A percentile compares a stretch with the other conserved stretches of the same genome.
These are phyloP conservation scores for Panicum miliaceum DNA, from an alignment of 176 grass and related monocot genomes.

Conservation along the genomic window DNA sequence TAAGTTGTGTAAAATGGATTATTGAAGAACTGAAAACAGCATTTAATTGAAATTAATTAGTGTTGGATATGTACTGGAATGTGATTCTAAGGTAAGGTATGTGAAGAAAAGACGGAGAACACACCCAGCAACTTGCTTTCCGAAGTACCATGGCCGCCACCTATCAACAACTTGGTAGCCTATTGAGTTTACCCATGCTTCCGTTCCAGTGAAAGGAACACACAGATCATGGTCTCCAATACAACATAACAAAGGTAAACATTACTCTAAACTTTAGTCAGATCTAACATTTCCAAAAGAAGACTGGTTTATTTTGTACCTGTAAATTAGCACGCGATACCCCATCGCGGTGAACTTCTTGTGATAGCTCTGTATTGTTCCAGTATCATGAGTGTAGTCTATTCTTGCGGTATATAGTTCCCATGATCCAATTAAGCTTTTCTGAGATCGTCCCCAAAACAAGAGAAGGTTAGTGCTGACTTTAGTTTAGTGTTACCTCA, in stretches of 20 bases:
- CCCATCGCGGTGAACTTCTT: constrained; percentile 61
- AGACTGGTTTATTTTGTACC: constrained; percentile 28
- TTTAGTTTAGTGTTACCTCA: constrained; percentile 26
- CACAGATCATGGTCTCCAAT: too few species aligned
- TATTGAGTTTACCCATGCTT: too few species aligned
- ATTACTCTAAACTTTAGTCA: background rate
- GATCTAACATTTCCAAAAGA: background rate
- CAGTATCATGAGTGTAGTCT: constrained; percentile 49
- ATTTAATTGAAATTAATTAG: too few species aligned
- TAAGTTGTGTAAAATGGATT: too few species aligned
- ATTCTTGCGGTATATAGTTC: constrained; percentile 62
- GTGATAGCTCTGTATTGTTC: constrained; percentile 67
- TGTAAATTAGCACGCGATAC: constrained; percentile 67
- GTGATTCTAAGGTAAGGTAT: background rate
- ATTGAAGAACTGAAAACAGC: too few species aligned
- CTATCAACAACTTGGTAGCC: too few species aligned
- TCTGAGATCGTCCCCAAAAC: constrained; percentile 27
- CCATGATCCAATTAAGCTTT: constrained; percentile 62
- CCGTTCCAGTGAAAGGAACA: too few species aligned
- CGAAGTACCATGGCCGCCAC: too few species aligned
- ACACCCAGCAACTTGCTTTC: too few species aligned
- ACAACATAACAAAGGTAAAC: too few species aligned
- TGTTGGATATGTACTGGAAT: background rate
- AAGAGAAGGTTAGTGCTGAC: background rate
- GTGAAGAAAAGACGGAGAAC: too few species aligned